These are phyloP conservation scores for Colletotrichum viniferum DNA, from an alignment of 2,329 filamentous ascomycete species.

Conservation along the genomic window DNA sequence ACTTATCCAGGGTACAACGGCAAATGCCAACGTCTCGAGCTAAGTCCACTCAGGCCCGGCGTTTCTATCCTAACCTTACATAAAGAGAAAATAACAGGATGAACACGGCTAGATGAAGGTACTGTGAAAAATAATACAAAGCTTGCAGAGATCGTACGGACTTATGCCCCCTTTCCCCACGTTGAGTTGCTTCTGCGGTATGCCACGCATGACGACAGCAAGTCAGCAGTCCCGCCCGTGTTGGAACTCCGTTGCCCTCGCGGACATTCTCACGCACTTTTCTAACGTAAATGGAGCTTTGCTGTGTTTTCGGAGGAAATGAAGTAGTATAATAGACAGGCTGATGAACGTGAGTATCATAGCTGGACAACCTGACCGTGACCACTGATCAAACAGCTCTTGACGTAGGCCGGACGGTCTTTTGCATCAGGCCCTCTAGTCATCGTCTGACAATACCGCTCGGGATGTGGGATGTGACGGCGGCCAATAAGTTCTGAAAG, in stretches of 20 bases:
- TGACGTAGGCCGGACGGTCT: constrained; percentile 27
- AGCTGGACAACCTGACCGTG: background rate
- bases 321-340: constrained; percentile 9
- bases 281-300: constrained; percentile 39
- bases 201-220: too few relatives aligned
- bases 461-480: background rate
- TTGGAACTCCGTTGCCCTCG: constrained; percentile 35
- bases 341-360: constrained; percentile 32
- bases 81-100: too few relatives aligned
- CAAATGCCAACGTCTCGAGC: too few relatives aligned
- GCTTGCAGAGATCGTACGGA: background rate
- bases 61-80: too few relatives aligned
- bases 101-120: accelerated
- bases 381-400: background rate
- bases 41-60: too few relatives aligned
- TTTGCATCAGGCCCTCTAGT: accelerated
- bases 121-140: background rate
- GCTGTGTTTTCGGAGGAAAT: constrained; percentile 22
- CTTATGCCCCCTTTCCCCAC: background rate
- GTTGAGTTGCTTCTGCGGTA: background rate
- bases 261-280: constrained; percentile 36
- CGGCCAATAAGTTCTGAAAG: background rate
- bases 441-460: background rate
- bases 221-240: constrained; percentile 37
- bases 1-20: too few relatives aligned